phyloP scores from a whole-genome alignment of 495 filamentous ascomycete species.

The Penicillium silybi region DNA sequence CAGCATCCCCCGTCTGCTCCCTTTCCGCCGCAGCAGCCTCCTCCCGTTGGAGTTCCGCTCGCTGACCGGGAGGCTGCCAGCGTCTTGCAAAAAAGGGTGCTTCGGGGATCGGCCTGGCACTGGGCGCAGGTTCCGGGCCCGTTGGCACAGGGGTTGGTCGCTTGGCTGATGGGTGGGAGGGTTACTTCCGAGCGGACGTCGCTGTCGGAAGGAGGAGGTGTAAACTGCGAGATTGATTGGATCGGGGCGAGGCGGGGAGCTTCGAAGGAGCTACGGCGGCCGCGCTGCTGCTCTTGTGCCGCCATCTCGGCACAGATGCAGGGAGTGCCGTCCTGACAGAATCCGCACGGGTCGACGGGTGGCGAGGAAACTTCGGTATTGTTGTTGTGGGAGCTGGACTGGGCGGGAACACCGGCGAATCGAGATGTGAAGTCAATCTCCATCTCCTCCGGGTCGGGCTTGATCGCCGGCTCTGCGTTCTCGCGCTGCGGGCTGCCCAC shows the following conservation, averaged over 20 bases:
- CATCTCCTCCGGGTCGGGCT: slow-evolving; percentile 57
- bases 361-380: slow-evolving; percentile 34
- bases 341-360: slow-evolving; percentile 70
- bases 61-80: slow-evolving; percentile 61
- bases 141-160: slow-evolving; percentile 56
- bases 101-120: slow-evolving; percentile 71
- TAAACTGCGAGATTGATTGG: slow-evolving; percentile 54
- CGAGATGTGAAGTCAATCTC: slow-evolving; percentile 72
- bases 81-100: slow-evolving; percentile 81
- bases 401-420: slow-evolving; percentile 48
- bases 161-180: slow-evolving; percentile 39
- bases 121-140: slow-evolving; percentile 78
- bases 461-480: slow-evolving; percentile 37
- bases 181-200: slow-evolving; percentile 50
- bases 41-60: slow-evolving; percentile 41
- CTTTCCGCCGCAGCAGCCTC: slow-evolving; percentile 51
- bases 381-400: slow-evolving; percentile 20
- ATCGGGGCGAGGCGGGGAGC: slow-evolving; percentile 47
- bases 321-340: slow-evolving; percentile 78
- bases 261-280: slow-evolving; percentile 30
- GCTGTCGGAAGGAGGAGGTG: slow-evolving; percentile 66
- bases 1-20: slow-evolving; percentile 52
- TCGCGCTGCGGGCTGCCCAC: slow-evolving; percentile 30
- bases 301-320: slow-evolving; percentile 80
- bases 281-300: slow-evolving; percentile 40